Base-by-base conservation (phyloP, 2,329 filamentous ascomycete genomes). In the Endoconidiophora polonica region DNA sequence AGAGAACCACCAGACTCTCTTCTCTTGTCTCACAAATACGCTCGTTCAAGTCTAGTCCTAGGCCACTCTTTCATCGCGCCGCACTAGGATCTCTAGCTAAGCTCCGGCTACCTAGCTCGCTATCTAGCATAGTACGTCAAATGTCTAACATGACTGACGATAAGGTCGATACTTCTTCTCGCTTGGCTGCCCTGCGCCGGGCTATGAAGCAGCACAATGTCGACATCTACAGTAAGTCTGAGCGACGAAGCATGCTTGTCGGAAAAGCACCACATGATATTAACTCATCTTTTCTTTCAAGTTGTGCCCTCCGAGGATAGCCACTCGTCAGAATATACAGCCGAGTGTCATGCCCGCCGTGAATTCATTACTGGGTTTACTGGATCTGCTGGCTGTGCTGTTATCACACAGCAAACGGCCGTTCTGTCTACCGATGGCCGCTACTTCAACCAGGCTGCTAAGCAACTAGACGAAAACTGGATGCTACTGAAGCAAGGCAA, bases 301-400 rank as follows among this genome's bases (percentile, higher is more conserved):
- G 90, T 98, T 61, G 77, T 96, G 5, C 91, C 91, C 0, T 95
- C 90, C 33, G 91, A 96, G 74, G 91, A 98, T 64, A 90, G 86
- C 62, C 91, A 98, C 64, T 86, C 90, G 58, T 96, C 90, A 57
- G 91, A 98, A 68, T 98, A 98, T 66, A 95, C 95, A 64, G 91
- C 91, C 46, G 80, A 82, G n/a, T 94, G 86, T 63, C 91, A 98
- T 69, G 88, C 76, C 54, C 80, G 91, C 57, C 81, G 91, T 70
- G 86, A 81, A 62, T 95, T 81, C 61, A 94, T 98, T 58, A 88
- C 80, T 54, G 90, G 91, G 23, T 98, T 98, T 65, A 86, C 86
- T 52, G 91, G 91, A 50, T 98, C 91, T 7, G 90, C 91, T 41
- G 91, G 91, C 52, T 94, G 86, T 56, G 91, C 88, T 38, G 81